Base-by-base conservation (phyloP, 192 early-diverging fungal genomes). In the Linnemannia schmuckeri region DNA sequence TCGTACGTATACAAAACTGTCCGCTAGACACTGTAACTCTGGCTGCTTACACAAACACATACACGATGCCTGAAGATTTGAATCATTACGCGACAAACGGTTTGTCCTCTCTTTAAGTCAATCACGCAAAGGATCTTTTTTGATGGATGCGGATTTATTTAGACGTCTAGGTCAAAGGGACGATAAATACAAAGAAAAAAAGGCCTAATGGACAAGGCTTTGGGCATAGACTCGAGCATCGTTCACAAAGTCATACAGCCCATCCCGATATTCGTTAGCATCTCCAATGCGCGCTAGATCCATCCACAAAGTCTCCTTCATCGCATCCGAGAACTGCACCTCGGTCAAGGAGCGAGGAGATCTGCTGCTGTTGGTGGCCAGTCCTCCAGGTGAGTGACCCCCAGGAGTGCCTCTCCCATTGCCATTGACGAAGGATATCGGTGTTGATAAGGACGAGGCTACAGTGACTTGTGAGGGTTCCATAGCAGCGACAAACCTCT, bases 161-260 rank as follows among this genome's bases (percentile, higher is more conserved):
- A 7, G 9, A 52, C 49, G 13, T 52, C 15, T 52, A 20, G 49
- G 49, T 57, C 22, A 9, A 66, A 33, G 27, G 24, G 5, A 8
- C 10, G 13, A 13, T 15, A 27, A 66, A 27, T 66, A 66, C 12
- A 35, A 9, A n/a, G 6, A 27, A n/a, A 27, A 57, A 57, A 27
- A 24, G 6, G 37, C 20, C 73, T 74, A 74, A 33, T 17, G 20
- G 27, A 75, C 41, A 40, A 81, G 75, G 52, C 41, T 77, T 42
- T 80, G 85, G 10, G 85, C 85, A 78, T 87, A 87, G 27, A 87
- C 80, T 13, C 77, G 85, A 3, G 79, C 85, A 75, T 87, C 85
- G 41, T 81, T 87, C 66, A 87, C 76, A 69, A 87, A 87, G 10
- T 81, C 79, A 78, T 87, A 87, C 4, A 87, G 44, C 24, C 79